Evolutionary conservation across 768 basidiomycete genomes (phyloP).

Genomic region (Lactifluus subvellereus): DNA sequence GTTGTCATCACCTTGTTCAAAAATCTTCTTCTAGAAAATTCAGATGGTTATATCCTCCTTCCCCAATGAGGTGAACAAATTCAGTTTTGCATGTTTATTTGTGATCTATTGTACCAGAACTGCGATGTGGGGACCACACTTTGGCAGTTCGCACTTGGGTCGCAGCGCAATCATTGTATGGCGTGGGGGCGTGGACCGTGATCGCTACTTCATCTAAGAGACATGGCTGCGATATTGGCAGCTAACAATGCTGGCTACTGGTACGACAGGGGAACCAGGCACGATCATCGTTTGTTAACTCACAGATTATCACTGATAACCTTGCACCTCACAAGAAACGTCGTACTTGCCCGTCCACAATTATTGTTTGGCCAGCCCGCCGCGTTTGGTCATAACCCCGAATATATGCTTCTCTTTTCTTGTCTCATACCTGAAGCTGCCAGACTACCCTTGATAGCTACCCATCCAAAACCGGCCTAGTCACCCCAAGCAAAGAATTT

Average conservation of each 20-base stretch:
- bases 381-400: neutral
- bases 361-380: neutral
- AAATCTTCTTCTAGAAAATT: slow-evolving; percentile 30
- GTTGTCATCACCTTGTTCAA: slow-evolving; percentile 24
- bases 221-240: neutral
- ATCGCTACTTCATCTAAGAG: slow-evolving; percentile 25
- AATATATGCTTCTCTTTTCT: neutral
- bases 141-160: slow-evolving; percentile 40
- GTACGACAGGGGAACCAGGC: neutral
- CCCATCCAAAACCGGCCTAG: neutral
- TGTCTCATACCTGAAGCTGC: neutral
- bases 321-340: neutral
- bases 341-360: neutral
- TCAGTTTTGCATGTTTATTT: slow-evolving; percentile 60
- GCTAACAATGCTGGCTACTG: neutral
- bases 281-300: slow-evolving; percentile 1
- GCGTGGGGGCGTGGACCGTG: slow-evolving; percentile 46
- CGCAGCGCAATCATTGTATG: slow-evolving; percentile 40
- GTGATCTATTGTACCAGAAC: slow-evolving; percentile 45
- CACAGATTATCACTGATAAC: neutral
- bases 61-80: slow-evolving; percentile 15
- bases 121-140: slow-evolving; percentile 35
- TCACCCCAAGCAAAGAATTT: neutral
- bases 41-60: neutral
- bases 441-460: neutral